These are phyloP conservation scores for Capsicum baccatum DNA, from an alignment of 257 asterid genomes.

Conservation along the genomic window DNA sequence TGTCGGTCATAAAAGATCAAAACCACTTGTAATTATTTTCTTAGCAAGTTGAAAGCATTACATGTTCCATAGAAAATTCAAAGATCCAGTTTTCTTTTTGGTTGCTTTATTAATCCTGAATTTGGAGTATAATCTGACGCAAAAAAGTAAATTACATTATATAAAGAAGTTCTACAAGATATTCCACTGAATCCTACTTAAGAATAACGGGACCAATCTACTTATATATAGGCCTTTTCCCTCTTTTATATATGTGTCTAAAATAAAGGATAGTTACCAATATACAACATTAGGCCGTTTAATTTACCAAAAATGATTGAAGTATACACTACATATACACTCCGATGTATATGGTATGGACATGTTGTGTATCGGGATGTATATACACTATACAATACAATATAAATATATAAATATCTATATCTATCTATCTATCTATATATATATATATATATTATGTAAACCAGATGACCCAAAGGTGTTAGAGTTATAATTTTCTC, in stretches of 20 bases:
- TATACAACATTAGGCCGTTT: too few species aligned
- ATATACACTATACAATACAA: too few species aligned
- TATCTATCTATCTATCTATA: too few species aligned
- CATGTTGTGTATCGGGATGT: too few species aligned
- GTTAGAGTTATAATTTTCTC: too few species aligned
- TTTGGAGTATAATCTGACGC: constrained; percentile 24
- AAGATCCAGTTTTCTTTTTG: neutral
- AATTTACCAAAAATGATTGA: too few species aligned
- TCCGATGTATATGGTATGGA: too few species aligned
- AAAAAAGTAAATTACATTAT: neutral
- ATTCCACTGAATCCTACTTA: neutral
- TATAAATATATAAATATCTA: too few species aligned
- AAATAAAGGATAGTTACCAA: neutral
- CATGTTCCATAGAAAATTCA: constrained; percentile 21
- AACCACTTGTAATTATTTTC: neutral
- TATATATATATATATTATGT: too few species aligned
- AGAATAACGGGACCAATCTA: neutral
- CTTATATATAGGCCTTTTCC: neutral
- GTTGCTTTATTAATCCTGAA: neutral
- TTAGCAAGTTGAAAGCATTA: constrained; percentile 21
- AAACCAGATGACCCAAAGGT: too few species aligned
- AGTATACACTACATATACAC: too few species aligned
- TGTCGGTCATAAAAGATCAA: constrained; percentile 8
- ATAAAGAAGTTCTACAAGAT: neutral
- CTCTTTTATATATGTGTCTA: neutral